phyloP scores from a whole-genome alignment of 768 basidiomycete species.

The Russula lepida region DNA sequence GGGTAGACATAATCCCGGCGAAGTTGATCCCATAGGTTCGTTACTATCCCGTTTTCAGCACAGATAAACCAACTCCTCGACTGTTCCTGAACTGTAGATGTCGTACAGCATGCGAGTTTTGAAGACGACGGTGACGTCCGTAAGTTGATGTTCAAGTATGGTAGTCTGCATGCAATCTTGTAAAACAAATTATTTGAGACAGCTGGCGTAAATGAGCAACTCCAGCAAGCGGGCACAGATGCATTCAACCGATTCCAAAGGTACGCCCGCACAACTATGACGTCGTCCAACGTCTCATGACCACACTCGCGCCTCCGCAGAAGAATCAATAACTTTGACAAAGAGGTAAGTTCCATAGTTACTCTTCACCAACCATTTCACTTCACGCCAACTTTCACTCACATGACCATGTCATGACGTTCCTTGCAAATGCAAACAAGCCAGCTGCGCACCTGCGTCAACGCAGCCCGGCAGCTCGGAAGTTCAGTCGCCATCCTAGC shows the following conservation, averaged over 20 bases:
- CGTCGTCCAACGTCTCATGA: slow-evolving; percentile 7
- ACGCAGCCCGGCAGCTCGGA: slow-evolving; percentile 70
- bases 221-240: slow-evolving; percentile 59
- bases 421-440: too few relatives aligned
- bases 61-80: neutral
- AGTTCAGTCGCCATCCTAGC: slow-evolving; percentile 72
- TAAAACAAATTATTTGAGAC: neutral
- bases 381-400: slow-evolving; percentile 1
- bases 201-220: slow-evolving; percentile 63
- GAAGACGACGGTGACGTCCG: slow-evolving; percentile 62
- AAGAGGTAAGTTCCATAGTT: slow-evolving; percentile 39
- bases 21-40: slow-evolving; percentile 27
- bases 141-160: slow-evolving; percentile 35
- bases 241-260: slow-evolving; percentile 55
- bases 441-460: slow-evolving; percentile 70
- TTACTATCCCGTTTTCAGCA: neutral
- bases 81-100: slow-evolving; percentile 2
- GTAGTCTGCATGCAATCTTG: neutral
- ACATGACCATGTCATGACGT: slow-evolving; percentile 1
- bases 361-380: slow-evolving; percentile 9
- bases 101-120: slow-evolving; percentile 39
- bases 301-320: slow-evolving; percentile 27
- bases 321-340: slow-evolving; percentile 53
- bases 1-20: slow-evolving; percentile 31
- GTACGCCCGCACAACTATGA: slow-evolving; percentile 29